Conservation (phyloP, 2,329 filamentous ascomycete species). For the Colletotrichum salicis region DNA sequence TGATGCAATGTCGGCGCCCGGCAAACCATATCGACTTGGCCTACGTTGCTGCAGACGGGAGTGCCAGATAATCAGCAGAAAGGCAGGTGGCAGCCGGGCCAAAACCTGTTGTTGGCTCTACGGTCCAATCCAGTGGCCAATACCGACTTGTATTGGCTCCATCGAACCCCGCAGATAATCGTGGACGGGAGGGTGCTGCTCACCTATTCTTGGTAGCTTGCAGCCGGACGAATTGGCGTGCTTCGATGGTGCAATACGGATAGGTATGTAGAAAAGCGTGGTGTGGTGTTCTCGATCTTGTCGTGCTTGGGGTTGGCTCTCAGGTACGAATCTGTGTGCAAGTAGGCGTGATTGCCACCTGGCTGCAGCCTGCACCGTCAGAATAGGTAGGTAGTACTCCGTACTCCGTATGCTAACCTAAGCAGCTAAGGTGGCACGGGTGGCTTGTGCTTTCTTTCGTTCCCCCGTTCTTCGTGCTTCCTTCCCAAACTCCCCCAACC, state of each 20-base stretch:
- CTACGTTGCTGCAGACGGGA: slow-evolving; percentile 5
- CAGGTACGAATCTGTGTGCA: too few relatives aligned
- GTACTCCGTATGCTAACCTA: too few relatives aligned
- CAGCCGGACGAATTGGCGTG: background rate
- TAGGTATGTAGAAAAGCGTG: background rate
- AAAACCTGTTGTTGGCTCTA: slow-evolving; percentile 21
- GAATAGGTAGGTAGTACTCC: background rate
- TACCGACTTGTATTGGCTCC: background rate
- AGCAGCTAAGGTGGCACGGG: too few relatives aligned
- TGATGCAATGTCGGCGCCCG: background rate
- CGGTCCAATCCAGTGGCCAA: slow-evolving; percentile 8
- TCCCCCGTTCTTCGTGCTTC: background rate
- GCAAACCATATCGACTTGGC: background rate
- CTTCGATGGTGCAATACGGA: background rate
- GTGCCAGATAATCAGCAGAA: background rate
- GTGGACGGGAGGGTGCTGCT: too few relatives aligned
- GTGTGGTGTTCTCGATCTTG: background rate
- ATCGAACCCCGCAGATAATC: slow-evolving; percentile 20
- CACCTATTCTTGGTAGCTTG: background rate
- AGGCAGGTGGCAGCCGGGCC: background rate
- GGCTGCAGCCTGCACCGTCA: background rate
- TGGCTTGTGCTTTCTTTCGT: slow-evolving; percentile 7
- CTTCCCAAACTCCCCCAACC: slow-evolving; percentile 17
- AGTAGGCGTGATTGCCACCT: background rate
- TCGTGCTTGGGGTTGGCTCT: background rate